Base-by-base conservation (phyloP, 441 rosid species). In the Gossypium schwendimanii region DNA sequence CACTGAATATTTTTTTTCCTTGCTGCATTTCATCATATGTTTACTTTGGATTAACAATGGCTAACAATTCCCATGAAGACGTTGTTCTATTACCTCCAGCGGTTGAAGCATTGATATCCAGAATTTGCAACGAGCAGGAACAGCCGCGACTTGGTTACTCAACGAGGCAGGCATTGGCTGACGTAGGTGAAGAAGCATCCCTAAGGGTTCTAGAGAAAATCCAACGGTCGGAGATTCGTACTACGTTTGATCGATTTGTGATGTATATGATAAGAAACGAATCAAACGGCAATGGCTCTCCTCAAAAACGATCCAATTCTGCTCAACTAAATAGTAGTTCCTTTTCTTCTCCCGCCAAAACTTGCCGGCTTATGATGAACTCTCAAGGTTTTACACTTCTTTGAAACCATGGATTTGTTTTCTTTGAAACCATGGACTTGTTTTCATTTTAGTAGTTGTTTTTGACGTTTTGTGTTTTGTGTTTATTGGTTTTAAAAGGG, bases 141-240 rank as follows among this genome's bases (percentile, higher is more conserved):
- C 71, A 50, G 55, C 74, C 63, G 14, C 82, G 77, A 2, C 81
- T 85, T 4, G 39, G 17, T 1, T 2, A 39, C 26, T 15, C 1
- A 0, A 73, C 86, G n/a, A 81, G 85, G 61, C 68, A 2, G 26
- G 49, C 15, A 21, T 85, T 93, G 4, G 82, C 84, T 53, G 55
- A 62, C 0, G 6, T 75, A 0, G 78, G 78, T 1, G 95, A 89
- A 63, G 83, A 78, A 6, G n/a, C 0, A 1, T 88, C 92, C 70
- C 70, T 83, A 21, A 26, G 4, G 18, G 33, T 80, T 15, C 83
- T 69, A 2, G 3, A 11, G 2, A 69, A 1, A 28, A 52, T 50
- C 1, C 63, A 44, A 44, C 0, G 12, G n/a, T 1, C 15, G 0
- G 4, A 1, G 1, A 67, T 76, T 11, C 59, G 20, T 3, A 0